Conservation (phyloP, 257 asterid species). For the Plantago major region DNA sequence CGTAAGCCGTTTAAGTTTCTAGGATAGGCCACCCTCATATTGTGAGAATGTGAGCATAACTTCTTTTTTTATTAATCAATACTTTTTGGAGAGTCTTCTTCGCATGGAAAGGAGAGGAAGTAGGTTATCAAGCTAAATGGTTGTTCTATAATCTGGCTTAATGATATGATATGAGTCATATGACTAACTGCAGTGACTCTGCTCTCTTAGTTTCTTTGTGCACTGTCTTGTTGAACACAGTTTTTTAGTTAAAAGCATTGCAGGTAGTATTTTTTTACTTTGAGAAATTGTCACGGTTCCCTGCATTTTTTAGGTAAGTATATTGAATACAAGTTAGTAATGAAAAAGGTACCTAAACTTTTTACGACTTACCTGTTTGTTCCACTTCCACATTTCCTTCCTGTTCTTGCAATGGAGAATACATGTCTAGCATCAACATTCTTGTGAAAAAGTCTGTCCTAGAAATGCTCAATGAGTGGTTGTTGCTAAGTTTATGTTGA, state of each 20-base stretch:
- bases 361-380: not conserved
- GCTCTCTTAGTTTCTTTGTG: not conserved
- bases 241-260: not conserved
- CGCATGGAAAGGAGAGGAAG: not conserved
- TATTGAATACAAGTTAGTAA: no score
- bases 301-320: no score
- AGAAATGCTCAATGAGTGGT: not conserved
- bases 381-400: not conserved
- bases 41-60: no score
- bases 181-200: no score
- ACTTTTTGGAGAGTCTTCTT: not conserved
- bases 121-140: not conserved
- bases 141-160: no score
- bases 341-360: no score
- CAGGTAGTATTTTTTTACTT: not conserved
- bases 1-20: no score
- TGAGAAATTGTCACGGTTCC: no score
- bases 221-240: not conserved
- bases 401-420: conserved; percentile 2
- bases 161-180: no score
- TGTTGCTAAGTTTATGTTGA: not conserved
- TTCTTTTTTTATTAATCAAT: not conserved
- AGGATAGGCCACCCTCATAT: no score
- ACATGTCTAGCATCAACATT: not conserved
- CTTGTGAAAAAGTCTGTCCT: not conserved